These are phyloP conservation scores for Candida ortonii DNA, from an alignment of 805 yeast genomes.

Conservation along the genomic window DNA sequence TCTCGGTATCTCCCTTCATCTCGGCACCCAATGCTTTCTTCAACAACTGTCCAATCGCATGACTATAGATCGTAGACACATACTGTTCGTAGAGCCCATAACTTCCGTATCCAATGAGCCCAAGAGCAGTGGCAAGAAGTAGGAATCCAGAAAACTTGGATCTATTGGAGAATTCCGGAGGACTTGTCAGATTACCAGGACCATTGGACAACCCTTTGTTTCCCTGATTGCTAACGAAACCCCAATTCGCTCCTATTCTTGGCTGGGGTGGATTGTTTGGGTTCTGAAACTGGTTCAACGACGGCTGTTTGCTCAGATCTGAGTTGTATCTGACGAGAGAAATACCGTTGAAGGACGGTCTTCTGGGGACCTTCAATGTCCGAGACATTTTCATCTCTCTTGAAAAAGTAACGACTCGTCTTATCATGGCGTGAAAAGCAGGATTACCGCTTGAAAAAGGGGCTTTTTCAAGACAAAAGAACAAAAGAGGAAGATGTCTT, in stretches of 20 bases:
- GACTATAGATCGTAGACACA: constrained; percentile 15
- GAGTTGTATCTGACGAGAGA: no score
- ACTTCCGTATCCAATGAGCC: no score
- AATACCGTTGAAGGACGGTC: no score
- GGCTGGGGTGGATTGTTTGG: constrained; percentile 17
- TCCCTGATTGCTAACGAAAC: not conserved
- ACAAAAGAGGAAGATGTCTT: no score
- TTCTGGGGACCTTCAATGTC: no score
- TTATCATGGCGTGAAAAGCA: no score
- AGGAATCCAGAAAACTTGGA: not conserved
- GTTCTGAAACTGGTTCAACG: constrained; percentile 26
- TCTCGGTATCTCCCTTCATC: constrained; percentile 45
- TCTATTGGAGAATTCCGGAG: not conserved
- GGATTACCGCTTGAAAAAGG: no score
- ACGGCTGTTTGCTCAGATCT: constrained; percentile 22
- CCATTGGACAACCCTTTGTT: not conserved
- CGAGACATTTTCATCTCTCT: no score
- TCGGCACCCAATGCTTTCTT: constrained; percentile 20
- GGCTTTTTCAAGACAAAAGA: no score
- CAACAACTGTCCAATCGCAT: constrained; percentile 8
- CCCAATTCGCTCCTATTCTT: no score
- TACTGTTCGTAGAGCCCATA: no score
- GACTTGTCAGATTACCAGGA: not conserved
- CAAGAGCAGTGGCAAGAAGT: not conserved
- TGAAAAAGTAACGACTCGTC: no score